phyloP scores from a whole-genome alignment of 257 asterid species.

The Striga asiatica region DNA sequence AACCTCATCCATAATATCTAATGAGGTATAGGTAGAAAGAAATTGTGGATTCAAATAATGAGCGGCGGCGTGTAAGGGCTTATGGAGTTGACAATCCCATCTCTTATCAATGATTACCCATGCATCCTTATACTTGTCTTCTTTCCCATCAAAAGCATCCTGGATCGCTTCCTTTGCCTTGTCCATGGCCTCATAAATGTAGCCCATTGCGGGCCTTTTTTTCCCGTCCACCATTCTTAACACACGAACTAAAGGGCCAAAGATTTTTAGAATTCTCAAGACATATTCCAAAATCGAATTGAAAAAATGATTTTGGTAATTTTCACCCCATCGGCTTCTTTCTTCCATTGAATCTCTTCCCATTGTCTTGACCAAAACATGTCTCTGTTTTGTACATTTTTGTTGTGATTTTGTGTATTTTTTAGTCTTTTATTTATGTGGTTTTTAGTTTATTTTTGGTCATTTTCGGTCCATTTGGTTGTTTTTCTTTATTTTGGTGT shows the following conservation, averaged over 20 bases:
- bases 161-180: neutral
- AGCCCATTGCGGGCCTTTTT: neutral
- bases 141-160: neutral
- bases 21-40: neutral
- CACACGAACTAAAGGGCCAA: neutral
- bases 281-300: neutral
- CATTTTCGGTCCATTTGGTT: no score
- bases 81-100: constrained; percentile 3
- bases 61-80: neutral
- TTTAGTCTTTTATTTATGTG: no score
- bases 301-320: neutral
- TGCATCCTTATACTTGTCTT: neutral
- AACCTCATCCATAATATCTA: neutral
- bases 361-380: neutral
- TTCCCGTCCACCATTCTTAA: neutral
- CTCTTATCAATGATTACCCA: neutral
- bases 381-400: no score
- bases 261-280: neutral
- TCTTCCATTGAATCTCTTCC: neutral
- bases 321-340: neutral
- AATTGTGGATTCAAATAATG: neutral
- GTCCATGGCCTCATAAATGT: neutral
- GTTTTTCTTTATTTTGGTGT: no score
- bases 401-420: no score
- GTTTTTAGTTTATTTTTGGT: no score